Evolutionary conservation across 345 rosid genomes (phyloP), one percentile per base, ranked within the genome.

Genomic region (Acer negundo): DNA sequence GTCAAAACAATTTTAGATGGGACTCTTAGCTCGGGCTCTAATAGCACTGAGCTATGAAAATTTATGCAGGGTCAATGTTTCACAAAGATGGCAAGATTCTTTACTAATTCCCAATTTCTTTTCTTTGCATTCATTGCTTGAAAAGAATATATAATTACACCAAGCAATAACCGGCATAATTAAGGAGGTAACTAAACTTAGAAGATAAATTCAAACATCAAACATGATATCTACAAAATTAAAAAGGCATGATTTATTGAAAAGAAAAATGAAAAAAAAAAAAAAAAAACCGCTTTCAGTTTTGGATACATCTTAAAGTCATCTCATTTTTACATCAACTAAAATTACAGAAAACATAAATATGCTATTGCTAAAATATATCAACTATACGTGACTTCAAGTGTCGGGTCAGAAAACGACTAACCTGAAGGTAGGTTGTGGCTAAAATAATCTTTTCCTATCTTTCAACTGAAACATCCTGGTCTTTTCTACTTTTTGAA

Each of bases 381-480:
- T 38, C 53, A 40, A 72, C 5, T 53, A 22, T 42, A 8, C 20
- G 44, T 26, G 66, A 59, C 55, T 59, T 22, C 51, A 20, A 72
- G 51, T n/a, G 38, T 20, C 0, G 10, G 17, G n/a, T 3, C 2
- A 58, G 40, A 28, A 31, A 55, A 24, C 11, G 31, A 49, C 75
- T 38, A 72, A 58, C 53, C 66, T 58, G 55, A 72, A 72, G 2
- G 35, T 19, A n/a, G 67, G 31, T 13, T 72, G 38, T 59, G 35
- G 67, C 67, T 72, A 20, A 22, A 16, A 59, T 35, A 16, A 59
- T 20, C 42, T 22, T 7, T 40, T 31, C 44, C 44, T 7, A 10
- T n/a, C 55, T 40, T 40, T 61, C 67, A 73, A 59, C n/a, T 42
- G 35, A 61, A 40, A 59, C 53, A 23, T 3, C 31, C 55, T 3